Conservation (phyloP, 1,284 basidiomycete genomes). For the Cryptococcus depauperatus region DNA sequence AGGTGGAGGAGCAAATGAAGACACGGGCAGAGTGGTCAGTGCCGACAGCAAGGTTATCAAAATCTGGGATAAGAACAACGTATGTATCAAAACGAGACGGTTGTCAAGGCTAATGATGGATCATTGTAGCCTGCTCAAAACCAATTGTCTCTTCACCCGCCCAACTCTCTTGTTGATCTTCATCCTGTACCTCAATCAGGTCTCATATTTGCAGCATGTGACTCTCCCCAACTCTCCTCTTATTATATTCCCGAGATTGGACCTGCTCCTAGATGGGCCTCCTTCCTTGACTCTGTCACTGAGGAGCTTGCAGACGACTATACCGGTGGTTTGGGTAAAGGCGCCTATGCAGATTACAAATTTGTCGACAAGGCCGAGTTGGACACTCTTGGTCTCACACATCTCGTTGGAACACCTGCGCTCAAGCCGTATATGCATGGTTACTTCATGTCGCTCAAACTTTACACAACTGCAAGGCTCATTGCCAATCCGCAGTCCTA, state of each 20-base stretch:
- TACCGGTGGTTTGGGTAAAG: slow-evolving; percentile 41
- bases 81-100: slow-evolving; percentile 46
- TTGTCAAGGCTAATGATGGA: slow-evolving; percentile 1
- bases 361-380: slow-evolving; percentile 87
- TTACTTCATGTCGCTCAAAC: slow-evolving; percentile 89
- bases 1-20: slow-evolving; percentile 76
- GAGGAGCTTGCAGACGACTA: slow-evolving; percentile 92
- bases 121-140: slow-evolving; percentile 65
- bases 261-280: slow-evolving; percentile 92
- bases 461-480: slow-evolving; percentile 91
- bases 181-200: slow-evolving; percentile 80
- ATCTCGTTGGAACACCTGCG: slow-evolving; percentile 85
- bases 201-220: slow-evolving; percentile 79
- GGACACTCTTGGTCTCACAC: slow-evolving; percentile 76
- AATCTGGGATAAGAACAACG: slow-evolving; percentile 80
- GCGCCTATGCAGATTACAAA: slow-evolving; percentile 90
- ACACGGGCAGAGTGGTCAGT: slow-evolving; percentile 65
- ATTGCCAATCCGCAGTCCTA: slow-evolving; percentile 96
- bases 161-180: slow-evolving; percentile 77
- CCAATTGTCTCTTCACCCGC: slow-evolving; percentile 85
- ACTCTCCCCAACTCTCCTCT: slow-evolving; percentile 81
- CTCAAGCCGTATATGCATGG: slow-evolving; percentile 99
- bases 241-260: slow-evolving; percentile 95
- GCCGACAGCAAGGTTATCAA: slow-evolving; percentile 93
- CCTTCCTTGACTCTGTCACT: slow-evolving; percentile 95